Base-by-base conservation (phyloP, 495 filamentous ascomycete species). In the Daldinia caldariorum region DNA sequence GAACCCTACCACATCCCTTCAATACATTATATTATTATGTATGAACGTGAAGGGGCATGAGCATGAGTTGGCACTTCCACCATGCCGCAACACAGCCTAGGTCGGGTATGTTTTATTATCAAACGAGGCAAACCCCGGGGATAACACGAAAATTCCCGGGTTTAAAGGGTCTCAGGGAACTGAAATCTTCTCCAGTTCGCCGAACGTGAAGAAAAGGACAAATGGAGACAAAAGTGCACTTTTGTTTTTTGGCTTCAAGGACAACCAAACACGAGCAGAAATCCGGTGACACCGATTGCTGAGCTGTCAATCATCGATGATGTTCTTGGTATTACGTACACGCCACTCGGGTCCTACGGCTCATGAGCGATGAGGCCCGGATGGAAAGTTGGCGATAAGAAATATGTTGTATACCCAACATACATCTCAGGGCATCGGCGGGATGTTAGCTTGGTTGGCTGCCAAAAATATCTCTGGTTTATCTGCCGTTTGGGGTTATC, bases 271-370 rank as follows among this genome's bases (percentile, higher is more conserved):
- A 35, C n/a, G 47, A 26, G 54, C 37, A n/a, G 38, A 58, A 51
- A 64, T 39, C 60, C 61, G 61, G 70, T 68, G 22, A 61, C 67
- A 72, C 70, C 49, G 64, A 53, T 22, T 61, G 70, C 64, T 72
- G 70, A 61, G 70, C 55, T 72, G 70, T 68, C 70, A 64, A 29
- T 62, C 32, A 56, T 63, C 12, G 9, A 18, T 56, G 49, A 18
- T 56, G 49, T 26, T n/a, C 66, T 60, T 60, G 45, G 64, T 47
- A 67, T 72, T 67, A 67, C 69, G 41, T 38, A 58, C 14, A 56
- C 32, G 39, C 10, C 34, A 6, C 41, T 68, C 70, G 55, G 61
- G 70, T 68, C 31, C 57, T 47, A 72, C 70, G 58, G 56, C 61
- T 58, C 13, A 41, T 35, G 39, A 16, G 12, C 29, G 61, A 57